These are phyloP conservation scores for Pelagophyceae sp. DNA, from an alignment of 352 stramenopile genomes.

Conservation along the genomic window DNA sequence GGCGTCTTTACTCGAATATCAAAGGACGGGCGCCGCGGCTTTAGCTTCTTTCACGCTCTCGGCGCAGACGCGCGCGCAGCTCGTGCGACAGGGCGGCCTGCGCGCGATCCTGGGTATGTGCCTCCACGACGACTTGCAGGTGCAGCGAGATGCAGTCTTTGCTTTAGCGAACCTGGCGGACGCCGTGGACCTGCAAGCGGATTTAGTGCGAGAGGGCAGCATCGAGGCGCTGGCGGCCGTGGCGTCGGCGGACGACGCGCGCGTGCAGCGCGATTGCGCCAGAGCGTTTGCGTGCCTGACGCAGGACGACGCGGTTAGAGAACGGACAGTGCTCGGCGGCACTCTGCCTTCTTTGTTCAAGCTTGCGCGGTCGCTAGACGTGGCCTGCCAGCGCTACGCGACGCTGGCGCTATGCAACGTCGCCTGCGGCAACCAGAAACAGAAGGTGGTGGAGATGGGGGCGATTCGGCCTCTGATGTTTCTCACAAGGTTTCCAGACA, in stretches of 20 bases:
- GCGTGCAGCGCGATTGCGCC: conserved; percentile 81
- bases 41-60: conserved; percentile 82
- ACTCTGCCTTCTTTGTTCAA: conserved; percentile 76
- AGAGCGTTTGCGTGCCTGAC: conserved; percentile 79
- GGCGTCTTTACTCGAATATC: conserved; percentile 59
- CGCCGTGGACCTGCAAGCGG: conserved; percentile 69
- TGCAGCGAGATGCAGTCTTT: conserved; percentile 79
- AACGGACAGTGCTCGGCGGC: conserved; percentile 65
- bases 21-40: conserved; percentile 76
- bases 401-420: conserved; percentile 89
- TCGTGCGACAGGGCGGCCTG: conserved; percentile 80
- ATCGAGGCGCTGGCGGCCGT: conserved; percentile 65
- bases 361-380: conserved; percentile 80
- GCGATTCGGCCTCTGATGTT: conserved; percentile 82
- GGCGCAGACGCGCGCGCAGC: conserved; percentile 81
- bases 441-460: conserved; percentile 75
- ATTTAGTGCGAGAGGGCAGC: conserved; percentile 72
- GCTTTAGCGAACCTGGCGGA: conserved; percentile 84
- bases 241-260: conserved; percentile 63
- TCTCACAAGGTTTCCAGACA: conserved; percentile 81
- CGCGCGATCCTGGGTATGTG: conserved; percentile 75
- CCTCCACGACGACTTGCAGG: conserved; percentile 74
- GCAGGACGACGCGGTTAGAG: conserved; percentile 62
- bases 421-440: conserved; percentile 64
- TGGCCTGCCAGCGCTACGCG: conserved; percentile 80